phyloP scores from a whole-genome alignment of 2,329 filamentous ascomycete genomes.

The Stagonosporopsis vannaccii region DNA sequence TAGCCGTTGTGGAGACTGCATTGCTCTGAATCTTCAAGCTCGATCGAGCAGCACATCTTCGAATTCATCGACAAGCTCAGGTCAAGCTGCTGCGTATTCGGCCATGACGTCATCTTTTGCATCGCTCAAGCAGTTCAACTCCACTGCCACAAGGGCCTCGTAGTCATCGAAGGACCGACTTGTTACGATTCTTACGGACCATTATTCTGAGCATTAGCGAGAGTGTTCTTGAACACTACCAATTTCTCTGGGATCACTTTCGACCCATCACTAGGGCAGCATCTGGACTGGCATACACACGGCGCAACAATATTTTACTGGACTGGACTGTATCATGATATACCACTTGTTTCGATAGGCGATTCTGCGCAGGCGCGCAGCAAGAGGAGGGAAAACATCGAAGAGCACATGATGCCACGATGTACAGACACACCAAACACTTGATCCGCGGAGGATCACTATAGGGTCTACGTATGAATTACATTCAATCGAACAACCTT shows the following conservation, averaged over 20 bases:
- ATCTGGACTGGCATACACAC: conserved; percentile 16
- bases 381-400: not conserved
- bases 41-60: conserved; percentile 45
- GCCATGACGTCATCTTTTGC: conserved; percentile 52
- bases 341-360: conserved; percentile 13
- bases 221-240: conserved; percentile 21
- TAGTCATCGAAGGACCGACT: conserved; percentile 19
- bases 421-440: not conserved
- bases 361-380: conserved; percentile 7
- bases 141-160: conserved; percentile 31
- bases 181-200: conserved; percentile 20
- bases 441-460: not conserved
- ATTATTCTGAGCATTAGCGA: conserved; percentile 32
- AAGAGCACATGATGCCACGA: conserved; percentile 16
- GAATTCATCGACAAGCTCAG: conserved; percentile 36
- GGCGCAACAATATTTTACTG: not conserved
- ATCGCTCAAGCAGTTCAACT: conserved; percentile 44
- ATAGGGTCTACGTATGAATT: not conserved
- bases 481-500: not conserved
- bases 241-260: conserved; percentile 5
- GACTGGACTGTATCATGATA: conserved; percentile 18
- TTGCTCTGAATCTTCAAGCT: conserved; percentile 50
- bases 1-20: conserved; percentile 49
- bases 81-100: conserved; percentile 44
- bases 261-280: conserved; percentile 7